Base-by-base conservation (phyloP, 108 stramenopile genomes). In the Stephanodiscus minutulus region DNA sequence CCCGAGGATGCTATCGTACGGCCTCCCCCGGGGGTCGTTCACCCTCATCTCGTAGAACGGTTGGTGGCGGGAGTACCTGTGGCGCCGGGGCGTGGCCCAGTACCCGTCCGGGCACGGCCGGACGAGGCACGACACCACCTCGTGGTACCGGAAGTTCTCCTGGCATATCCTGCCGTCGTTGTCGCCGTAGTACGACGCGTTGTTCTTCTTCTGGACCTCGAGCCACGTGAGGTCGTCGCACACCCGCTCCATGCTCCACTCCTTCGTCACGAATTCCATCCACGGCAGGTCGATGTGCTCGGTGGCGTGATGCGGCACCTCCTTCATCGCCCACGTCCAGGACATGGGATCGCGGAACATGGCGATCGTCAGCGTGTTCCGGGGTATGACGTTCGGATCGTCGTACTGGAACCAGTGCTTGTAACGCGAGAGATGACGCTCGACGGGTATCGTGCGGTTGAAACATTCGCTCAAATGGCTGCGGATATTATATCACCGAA, bases 1-100 rank as follows among this genome's bases (percentile, higher is more conserved):
- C 61, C 90, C 84, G 74, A 95, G 69, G 73, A 95, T 88, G 68
- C 89, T 95, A 39, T 68, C 63, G 65, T 87, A 95, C 3, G 94
- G 89, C 39, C 59, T 58, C 11, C 94, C 94, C 62, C 73, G 63
- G n/a, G 87, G 91, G 83, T 95, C 94, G 55, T 93, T 87, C 61
- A 72, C 66, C 61, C 86, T 80, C 89, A 94, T 89, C 77, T 95
- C 94, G 62, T 95, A 95, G 70, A 93, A 91, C 11, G 91, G 91
- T 66, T 92, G 86, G 64, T 95, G 83, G 50, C 84, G 68, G 17
- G 85, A 90, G 70, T 83, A 95, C 15, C 74, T 70, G 54, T 90
- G 58, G 31, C 72, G 85, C 20, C 87, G 61, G 28, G 65, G 74
- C 17, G 22, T 6, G 15, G 65, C 74, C 75, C 75, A 61, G 64